Percentiles rank a stretch among this genome's conserved stretches.
phyloP scores from a whole-genome alignment of 805 yeast genomes.

The Jamesozyma piceae region DNA sequence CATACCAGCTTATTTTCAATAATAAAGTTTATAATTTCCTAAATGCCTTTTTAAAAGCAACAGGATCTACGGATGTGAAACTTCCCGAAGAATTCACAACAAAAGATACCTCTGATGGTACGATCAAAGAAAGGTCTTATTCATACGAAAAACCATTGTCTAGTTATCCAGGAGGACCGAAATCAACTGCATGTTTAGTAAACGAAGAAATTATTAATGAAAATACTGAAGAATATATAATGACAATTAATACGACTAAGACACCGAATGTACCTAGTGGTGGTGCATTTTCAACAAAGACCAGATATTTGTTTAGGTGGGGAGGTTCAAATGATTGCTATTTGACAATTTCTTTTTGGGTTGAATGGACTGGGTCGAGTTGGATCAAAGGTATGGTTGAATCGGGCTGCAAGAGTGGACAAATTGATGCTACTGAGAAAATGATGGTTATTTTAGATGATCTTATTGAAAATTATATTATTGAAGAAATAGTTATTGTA shows the following conservation, averaged over 20 bases:
- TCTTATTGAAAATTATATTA: slow-evolving; percentile 17
- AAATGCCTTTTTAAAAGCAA: slow-evolving; percentile 34
- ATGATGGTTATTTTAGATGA: slow-evolving; percentile 29
- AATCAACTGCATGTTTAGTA: slow-evolving; percentile 66
- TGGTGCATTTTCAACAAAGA: slow-evolving; percentile 61
- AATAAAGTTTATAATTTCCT: slow-evolving; percentile 37
- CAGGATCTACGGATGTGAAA: slow-evolving; percentile 31
- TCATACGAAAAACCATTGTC: slow-evolving; percentile 66
- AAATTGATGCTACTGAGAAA: slow-evolving; percentile 48
- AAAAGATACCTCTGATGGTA: slow-evolving; percentile 28
- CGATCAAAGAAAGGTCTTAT: slow-evolving; percentile 35
- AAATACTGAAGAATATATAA: slow-evolving; percentile 43
- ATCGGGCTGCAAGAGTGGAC: slow-evolving; percentile 75
- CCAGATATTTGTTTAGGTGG: slow-evolving; percentile 72
- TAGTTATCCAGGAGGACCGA: slow-evolving; percentile 77
- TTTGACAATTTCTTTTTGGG: slow-evolving; percentile 56
- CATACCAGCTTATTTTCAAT: slow-evolving; percentile 62
- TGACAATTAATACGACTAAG: slow-evolving; percentile 50
- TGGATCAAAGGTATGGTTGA: slow-evolving; percentile 91
- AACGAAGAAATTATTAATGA: slow-evolving; percentile 55
- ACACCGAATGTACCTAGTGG: slow-evolving; percentile 98
- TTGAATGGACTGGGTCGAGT: slow-evolving; percentile 84
- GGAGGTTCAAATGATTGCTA: slow-evolving; percentile 50
- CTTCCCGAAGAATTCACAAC: slow-evolving; percentile 32
- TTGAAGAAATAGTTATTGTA: not conserved